These are phyloP conservation scores for Cladosporium sp. DNA, from an alignment of 2,329 filamentous ascomycete species.

Conservation along the genomic window DNA sequence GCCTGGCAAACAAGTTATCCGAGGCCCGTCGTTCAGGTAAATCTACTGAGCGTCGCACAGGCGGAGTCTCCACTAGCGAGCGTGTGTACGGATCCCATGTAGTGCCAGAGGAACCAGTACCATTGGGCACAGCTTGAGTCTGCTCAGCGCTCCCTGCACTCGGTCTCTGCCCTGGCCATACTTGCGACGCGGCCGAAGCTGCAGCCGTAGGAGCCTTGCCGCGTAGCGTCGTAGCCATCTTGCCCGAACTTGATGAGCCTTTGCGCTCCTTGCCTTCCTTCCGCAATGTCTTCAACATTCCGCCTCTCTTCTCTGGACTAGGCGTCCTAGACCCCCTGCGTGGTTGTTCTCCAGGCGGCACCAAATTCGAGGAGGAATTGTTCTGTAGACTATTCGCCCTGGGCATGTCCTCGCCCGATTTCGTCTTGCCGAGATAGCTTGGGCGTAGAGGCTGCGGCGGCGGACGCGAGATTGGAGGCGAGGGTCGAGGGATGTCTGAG, in stretches of 20 bases:
- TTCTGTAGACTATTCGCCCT: slow-evolving; percentile 32
- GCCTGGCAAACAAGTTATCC: slow-evolving; percentile 28
- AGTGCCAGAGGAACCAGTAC: background rate
- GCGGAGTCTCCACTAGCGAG: slow-evolving; percentile 31
- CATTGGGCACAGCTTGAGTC: background rate
- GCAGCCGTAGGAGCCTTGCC: slow-evolving; percentile 55
- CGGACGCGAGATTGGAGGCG: slow-evolving; percentile 46
- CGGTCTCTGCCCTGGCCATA: slow-evolving; percentile 50
- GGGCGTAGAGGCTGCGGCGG: slow-evolving; percentile 44
- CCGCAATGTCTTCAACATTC: slow-evolving; percentile 50
- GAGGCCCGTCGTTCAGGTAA: slow-evolving; percentile 26
- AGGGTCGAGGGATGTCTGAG: slow-evolving; percentile 73
- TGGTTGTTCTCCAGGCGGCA: slow-evolving; percentile 26
- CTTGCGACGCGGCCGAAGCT: slow-evolving; percentile 62
- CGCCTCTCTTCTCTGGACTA: slow-evolving; percentile 62
- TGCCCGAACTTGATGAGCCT: slow-evolving; percentile 42
- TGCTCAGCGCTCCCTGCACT: slow-evolving; percentile 24
- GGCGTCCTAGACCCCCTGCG: slow-evolving; percentile 56
- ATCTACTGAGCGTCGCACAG: slow-evolving; percentile 11
- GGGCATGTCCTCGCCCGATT: slow-evolving; percentile 40
- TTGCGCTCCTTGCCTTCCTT: slow-evolving; percentile 31
- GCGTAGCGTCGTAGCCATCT: slow-evolving; percentile 46
- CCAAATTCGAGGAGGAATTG: slow-evolving; percentile 23
- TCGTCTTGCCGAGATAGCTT: slow-evolving; percentile 47
- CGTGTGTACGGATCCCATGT: slow-evolving; percentile 39